These are phyloP conservation scores for Penicillium sp. DNA, from an alignment of 2,329 filamentous ascomycete genomes.

Conservation along the genomic window DNA sequence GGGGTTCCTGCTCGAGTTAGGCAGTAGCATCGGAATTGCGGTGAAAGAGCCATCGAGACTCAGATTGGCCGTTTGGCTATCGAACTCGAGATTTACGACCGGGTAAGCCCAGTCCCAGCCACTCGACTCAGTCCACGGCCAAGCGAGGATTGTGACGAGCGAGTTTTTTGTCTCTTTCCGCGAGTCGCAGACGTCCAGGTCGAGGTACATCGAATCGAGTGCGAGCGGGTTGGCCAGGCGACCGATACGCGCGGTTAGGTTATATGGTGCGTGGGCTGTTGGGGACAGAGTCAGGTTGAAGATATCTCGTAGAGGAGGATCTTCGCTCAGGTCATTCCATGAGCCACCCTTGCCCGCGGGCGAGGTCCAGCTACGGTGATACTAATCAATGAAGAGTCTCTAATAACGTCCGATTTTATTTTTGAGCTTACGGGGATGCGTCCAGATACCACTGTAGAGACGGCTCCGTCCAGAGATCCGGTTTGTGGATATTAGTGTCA, in stretches of 20 bases:
- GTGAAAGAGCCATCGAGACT: slow-evolving; percentile 1
- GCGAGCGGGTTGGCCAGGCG: background rate
- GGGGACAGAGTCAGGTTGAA: background rate
- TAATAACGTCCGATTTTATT: background rate
- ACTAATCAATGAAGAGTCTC: background rate
- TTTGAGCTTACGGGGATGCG: background rate
- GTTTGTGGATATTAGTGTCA: background rate
- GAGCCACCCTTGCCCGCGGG: background rate
- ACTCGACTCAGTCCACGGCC: background rate
- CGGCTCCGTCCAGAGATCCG: background rate
- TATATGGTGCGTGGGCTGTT: background rate
- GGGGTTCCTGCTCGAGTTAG: background rate
- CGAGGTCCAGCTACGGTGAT: background rate
- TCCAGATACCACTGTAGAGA: background rate
- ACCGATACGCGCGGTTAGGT: background rate
- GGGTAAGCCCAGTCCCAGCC: background rate
- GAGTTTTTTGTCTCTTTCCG: background rate
- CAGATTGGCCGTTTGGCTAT: slow-evolving; percentile 3
- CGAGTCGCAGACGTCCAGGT: background rate
- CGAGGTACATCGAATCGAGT: background rate
- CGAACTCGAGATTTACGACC: background rate
- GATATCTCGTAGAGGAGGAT: background rate
- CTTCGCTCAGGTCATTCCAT: background rate
- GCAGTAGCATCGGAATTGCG: background rate
- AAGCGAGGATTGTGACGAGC: background rate